Percentiles rank a stretch among this genome's conserved stretches.
Evolutionary conservation across 306 rosid species (phyloP).

Genomic region (Erythrophleum fordii): DNA sequence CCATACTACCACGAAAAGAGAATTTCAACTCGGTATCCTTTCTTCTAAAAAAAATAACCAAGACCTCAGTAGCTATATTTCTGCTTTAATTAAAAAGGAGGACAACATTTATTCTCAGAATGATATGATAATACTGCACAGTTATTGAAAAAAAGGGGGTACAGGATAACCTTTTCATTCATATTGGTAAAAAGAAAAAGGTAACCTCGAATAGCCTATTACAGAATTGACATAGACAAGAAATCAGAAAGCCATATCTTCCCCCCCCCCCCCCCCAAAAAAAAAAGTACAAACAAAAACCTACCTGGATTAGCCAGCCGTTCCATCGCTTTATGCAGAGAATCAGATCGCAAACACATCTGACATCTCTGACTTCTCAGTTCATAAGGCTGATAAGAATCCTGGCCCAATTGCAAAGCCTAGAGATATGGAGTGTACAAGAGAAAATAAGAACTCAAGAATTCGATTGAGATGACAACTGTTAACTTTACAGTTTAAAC

Average conservation of each 20-base stretch:
- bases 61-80: background rate
- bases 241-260: conserved; percentile 3
- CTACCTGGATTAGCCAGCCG: conserved; percentile 86
- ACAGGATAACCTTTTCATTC: background rate
- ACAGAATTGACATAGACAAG: background rate
- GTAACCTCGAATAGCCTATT: conserved; percentile 19
- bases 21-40: background rate
- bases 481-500: background rate
- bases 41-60: background rate
- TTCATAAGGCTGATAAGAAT: conserved; percentile 63
- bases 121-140: background rate
- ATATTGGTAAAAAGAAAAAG: background rate
- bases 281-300: conserved; percentile 20
- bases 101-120: background rate
- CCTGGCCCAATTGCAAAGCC: conserved; percentile 97
- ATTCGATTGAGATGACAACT: background rate
- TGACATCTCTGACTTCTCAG: conserved; percentile 89
- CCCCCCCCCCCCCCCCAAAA: too few species aligned
- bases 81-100: background rate
- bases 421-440: conserved; percentile 40
- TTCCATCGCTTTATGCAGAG: conserved; percentile 91
- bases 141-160: background rate
- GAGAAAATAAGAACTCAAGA: background rate
- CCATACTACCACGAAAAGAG: too few species aligned
- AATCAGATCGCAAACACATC: conserved; percentile 93